Base-by-base conservation (phyloP, 306 rosid genomes). In the Astragalus membranaceus region DNA sequence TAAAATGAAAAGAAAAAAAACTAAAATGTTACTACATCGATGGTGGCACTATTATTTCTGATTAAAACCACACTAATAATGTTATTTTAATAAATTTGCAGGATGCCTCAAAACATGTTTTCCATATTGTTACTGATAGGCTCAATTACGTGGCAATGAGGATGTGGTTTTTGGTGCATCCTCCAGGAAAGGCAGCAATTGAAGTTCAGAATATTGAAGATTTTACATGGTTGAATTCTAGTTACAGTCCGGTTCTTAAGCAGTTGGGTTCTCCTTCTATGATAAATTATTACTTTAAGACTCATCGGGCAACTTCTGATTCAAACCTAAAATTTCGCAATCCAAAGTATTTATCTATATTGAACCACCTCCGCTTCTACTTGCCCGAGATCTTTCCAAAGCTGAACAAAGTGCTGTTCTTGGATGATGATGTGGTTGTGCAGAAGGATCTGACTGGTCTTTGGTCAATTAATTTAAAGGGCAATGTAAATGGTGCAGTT, bases 71-170 rank as follows among this genome's bases (percentile, higher is more conserved):
- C 15, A 35, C 41, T 44, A 50, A 42, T 66, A 66, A 51, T 58
- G 26, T 52, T 77, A 26, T 49, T 32, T 69, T 69, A 78, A 68
- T 43, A 57, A 72, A 32, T 78, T 77, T 76, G 59, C 97, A 94
- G 98, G 84, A 88, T 44, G 76, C 97, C 43, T 80, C 89, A 20
- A 88, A 80, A 32, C 92, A 88, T 69, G 98, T 94, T 72, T 90
- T 94, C 81, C 98, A 94, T 84, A 77, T 94, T 56, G 93, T 94
- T 41, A 94, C 94, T 5, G 98, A 94, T 76, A 88, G 86, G 84
- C 97, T 94, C 74, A 90, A 94, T 64, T 94, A 88, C 84, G 98
- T 97, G 11, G 98, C 97, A 17, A 94, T 90, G 98, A 88, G 97
- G 75, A 94, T 93, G 96, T 93, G 98, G 98, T 93, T 93, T 78